phyloP scores from a whole-genome alignment of 2,329 filamentous ascomycete genomes.

The Aspergillus hiratsukae region DNA sequence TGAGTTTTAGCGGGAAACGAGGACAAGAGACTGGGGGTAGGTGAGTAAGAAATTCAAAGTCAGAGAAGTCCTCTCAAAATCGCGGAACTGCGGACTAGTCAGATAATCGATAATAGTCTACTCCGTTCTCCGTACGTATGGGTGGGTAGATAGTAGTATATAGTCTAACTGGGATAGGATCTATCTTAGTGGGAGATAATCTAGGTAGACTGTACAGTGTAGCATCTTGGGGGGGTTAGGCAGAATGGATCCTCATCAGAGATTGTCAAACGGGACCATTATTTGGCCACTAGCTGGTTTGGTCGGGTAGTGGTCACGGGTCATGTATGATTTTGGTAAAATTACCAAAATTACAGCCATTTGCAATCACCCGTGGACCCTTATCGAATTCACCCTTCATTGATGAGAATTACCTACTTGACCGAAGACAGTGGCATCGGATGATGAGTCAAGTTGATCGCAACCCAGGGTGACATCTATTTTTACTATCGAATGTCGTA shows the following conservation, averaged over 20 bases:
- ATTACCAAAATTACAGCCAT: background rate
- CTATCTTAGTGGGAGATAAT: background rate
- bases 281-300: background rate
- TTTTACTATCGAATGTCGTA: background rate
- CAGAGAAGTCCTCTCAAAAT: background rate
- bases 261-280: background rate
- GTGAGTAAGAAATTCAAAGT: background rate
- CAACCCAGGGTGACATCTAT: background rate
- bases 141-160: background rate
- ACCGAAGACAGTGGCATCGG: background rate
- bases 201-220: background rate
- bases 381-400: background rate
- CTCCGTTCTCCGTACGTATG: background rate
- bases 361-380: too few species aligned
- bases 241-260: too few species aligned
- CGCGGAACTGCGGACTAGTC: background rate
- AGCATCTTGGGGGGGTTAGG: background rate
- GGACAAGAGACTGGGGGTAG: background rate
- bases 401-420: background rate
- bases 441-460: background rate
- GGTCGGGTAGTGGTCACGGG: background rate
- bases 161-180: background rate
- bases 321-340: background rate
- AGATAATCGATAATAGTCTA: background rate
- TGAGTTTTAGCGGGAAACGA: constrained; percentile 6